phyloP scores from a whole-genome alignment of 257 asterid genomes.

The Gentiana dahurica region DNA sequence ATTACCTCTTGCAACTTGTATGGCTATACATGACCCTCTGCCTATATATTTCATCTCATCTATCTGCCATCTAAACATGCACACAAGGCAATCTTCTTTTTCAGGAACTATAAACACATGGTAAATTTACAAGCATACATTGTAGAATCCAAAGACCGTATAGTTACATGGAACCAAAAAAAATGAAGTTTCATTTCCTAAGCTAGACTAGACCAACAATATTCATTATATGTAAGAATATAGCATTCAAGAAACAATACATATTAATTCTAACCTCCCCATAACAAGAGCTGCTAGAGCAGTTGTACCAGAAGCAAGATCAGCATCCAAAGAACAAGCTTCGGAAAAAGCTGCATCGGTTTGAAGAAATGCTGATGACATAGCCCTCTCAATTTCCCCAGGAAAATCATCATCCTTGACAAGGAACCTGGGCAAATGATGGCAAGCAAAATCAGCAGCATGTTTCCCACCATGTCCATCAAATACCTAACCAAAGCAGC shows the following conservation, averaged over 20 bases:
- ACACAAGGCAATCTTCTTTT: no score
- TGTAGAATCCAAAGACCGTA: no score
- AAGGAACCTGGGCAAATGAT: conserved; percentile 75
- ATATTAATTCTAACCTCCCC: conserved; percentile 51
- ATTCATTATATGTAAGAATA: neutral
- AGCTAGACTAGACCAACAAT: neutral
- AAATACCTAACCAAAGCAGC: conserved; percentile 49
- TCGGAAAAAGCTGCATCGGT: conserved; percentile 86
- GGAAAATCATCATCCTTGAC: conserved; percentile 68
- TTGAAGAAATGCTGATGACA: conserved; percentile 73
- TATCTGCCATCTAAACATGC: no score
- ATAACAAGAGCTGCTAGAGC: conserved; percentile 79
- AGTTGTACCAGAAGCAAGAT: conserved; percentile 98
- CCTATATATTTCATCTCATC: no score
- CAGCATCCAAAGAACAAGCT: conserved; percentile 72
- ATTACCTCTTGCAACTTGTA: no score
- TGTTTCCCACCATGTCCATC: conserved; percentile 99
- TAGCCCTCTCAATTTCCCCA: conserved; percentile 51
- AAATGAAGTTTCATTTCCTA: no score
- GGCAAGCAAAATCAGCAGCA: conserved; percentile 89
- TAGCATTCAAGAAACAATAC: neutral
- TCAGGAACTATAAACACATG: no score
- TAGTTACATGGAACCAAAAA: no score
- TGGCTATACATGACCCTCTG: no score
- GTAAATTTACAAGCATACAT: no score